phyloP scores from a whole-genome alignment of 495 filamentous ascomycete genomes.

The Xylaria curta region DNA sequence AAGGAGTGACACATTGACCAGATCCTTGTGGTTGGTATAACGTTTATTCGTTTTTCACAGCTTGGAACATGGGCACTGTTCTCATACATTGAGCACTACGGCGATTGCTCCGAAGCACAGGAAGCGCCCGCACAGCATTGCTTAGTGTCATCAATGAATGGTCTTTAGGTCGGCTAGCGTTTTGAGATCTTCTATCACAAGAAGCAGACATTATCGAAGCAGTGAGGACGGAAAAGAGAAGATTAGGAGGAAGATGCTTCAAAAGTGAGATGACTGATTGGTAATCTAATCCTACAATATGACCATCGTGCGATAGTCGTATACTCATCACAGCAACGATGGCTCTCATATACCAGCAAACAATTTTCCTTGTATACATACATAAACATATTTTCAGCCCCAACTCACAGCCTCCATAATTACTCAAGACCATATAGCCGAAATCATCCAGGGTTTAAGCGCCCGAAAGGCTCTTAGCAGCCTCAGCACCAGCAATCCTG shows the following conservation, averaged over 20 bases:
- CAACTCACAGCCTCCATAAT: background rate
- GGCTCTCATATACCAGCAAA: background rate
- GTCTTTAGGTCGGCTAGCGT: too few relatives aligned
- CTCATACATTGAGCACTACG: background rate
- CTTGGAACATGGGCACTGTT: background rate
- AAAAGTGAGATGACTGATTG: background rate
- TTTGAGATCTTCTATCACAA: too few relatives aligned
- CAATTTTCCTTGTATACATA: background rate
- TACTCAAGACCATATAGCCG: background rate
- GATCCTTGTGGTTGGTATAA: background rate
- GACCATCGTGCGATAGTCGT: background rate
- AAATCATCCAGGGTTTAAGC: background rate
- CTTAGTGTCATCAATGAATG: too few relatives aligned
- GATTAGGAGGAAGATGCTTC: background rate
- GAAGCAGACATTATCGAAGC: too few relatives aligned
- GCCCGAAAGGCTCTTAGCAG: slow-evolving; percentile 40
- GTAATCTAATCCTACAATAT: too few relatives aligned
- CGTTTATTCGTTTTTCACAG: background rate
- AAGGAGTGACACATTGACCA: background rate
- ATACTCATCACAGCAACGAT: background rate
- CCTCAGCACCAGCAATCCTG: slow-evolving; percentile 57
- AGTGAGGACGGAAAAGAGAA: background rate
- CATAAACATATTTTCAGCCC: background rate
- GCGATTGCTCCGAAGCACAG: too few relatives aligned
- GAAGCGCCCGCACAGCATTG: too few relatives aligned